These are phyloP conservation scores for Trypanosoma conorhini DNA, from an alignment of 208 protist species.

Conservation along the genomic window DNA sequence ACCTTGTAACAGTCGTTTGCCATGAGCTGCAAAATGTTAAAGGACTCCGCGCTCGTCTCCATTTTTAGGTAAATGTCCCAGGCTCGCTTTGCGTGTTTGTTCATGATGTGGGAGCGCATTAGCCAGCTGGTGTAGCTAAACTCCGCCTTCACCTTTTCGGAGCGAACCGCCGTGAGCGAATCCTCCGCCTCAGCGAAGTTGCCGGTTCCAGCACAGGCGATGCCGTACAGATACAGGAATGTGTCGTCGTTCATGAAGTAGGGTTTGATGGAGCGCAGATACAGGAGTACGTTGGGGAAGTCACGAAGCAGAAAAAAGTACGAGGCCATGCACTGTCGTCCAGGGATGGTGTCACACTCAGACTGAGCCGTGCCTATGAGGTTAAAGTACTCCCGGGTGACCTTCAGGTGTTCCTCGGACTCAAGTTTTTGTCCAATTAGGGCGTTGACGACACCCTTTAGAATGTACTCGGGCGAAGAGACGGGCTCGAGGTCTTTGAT, in stretches of 20 bases:
- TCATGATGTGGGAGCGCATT: slow-evolving; percentile 95
- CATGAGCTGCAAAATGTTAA: slow-evolving; percentile 95
- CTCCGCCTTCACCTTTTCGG: slow-evolving; percentile 92
- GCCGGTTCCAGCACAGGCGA: slow-evolving; percentile 85
- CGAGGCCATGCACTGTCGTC: slow-evolving; percentile 97
- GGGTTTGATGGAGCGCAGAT: slow-evolving; percentile 95
- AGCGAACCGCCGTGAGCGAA: slow-evolving; percentile 78
- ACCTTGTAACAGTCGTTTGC: slow-evolving; percentile 98
- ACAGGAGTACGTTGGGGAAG: slow-evolving; percentile 96
- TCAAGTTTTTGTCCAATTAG: slow-evolving; percentile 91
- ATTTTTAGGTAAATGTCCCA: slow-evolving; percentile 98
- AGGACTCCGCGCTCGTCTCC: slow-evolving; percentile 92
- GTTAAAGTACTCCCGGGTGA: slow-evolving; percentile 96
- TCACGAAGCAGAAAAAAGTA: slow-evolving; percentile 97
- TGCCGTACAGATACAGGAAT: slow-evolving; percentile 93
- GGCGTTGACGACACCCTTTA: slow-evolving; percentile 95
- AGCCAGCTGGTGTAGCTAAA: slow-evolving; percentile 95
- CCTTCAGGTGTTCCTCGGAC: slow-evolving; percentile 92
- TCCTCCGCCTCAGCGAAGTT: slow-evolving; percentile 92
- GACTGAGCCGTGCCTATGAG: slow-evolving; percentile 92
- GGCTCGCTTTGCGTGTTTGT: slow-evolving; percentile 91
- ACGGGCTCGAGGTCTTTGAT: slow-evolving; percentile 94
- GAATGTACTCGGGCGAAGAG: slow-evolving; percentile 94
- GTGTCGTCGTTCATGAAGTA: slow-evolving; percentile 96
- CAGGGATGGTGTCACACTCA: slow-evolving; percentile 97